phyloP scores from a whole-genome alignment of 2,329 filamentous ascomycete species.

The Leptodontidium sp. region DNA sequence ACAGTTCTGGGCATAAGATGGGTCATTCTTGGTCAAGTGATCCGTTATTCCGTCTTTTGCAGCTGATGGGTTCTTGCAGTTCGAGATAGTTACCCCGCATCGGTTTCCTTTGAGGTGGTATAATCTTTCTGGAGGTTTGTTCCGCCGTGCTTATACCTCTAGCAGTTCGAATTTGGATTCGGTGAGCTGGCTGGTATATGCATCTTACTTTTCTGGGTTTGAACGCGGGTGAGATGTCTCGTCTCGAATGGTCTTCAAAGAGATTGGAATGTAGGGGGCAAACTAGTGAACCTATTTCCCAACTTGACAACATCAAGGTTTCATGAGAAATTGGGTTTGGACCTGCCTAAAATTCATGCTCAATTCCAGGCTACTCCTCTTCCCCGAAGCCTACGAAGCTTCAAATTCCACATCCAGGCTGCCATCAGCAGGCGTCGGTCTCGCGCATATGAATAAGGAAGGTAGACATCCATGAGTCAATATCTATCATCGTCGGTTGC shows the following conservation, averaged over 20 bases:
- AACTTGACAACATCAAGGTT: no score
- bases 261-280: no score
- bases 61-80: no score
- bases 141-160: background rate
- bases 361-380: background rate
- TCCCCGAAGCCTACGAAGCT: background rate
- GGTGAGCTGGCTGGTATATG: background rate
- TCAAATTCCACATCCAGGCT: constrained; percentile 10
- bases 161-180: background rate
- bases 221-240: background rate
- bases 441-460: background rate
- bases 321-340: background rate
- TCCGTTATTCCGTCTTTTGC: background rate
- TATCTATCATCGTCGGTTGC: background rate
- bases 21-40: constrained; percentile 2
- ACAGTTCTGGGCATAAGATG: background rate
- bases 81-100: background rate
- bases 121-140: background rate
- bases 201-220: background rate
- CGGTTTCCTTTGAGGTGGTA: background rate
- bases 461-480: constrained; percentile 2
- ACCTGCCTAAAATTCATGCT: background rate
- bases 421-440: background rate
- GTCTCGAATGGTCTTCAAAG: no score
- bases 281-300: no score